Evolutionary conservation across 352 stramenopile genomes (phyloP).

Genomic region (Globisporangium irregulare): DNA sequence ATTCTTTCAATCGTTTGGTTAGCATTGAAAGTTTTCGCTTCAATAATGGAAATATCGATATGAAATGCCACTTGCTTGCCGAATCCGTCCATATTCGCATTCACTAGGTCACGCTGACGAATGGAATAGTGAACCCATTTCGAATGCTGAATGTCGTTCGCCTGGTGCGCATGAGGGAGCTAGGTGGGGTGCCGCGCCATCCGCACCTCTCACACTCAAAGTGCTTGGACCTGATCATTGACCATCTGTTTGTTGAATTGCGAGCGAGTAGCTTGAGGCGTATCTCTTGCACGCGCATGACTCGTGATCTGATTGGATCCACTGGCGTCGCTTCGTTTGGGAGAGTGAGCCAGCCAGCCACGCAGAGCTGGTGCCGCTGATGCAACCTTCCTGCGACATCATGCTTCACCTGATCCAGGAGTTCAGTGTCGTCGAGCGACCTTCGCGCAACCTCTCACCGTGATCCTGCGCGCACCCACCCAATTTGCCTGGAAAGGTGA

Average conservation of each 20-base stretch:
- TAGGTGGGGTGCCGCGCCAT: too few species aligned
- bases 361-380: background rate
- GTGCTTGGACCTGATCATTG: background rate
- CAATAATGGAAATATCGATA: background rate
- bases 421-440: slow-evolving; percentile 1
- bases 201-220: too few species aligned
- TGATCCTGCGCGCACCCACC: slow-evolving; percentile 1
- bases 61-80: background rate
- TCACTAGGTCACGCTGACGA: background rate
- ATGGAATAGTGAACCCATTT: background rate
- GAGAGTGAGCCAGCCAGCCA: too few species aligned
- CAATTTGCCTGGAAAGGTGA: slow-evolving; percentile 6
- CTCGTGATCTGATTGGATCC: background rate
- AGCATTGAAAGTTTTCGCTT: background rate
- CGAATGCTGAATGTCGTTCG: too few species aligned
- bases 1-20: background rate
- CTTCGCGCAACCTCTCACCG: background rate
- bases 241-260: too few species aligned
- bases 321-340: background rate
- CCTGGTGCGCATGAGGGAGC: too few species aligned
- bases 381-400: slow-evolving; percentile 3
- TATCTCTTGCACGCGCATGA: background rate
- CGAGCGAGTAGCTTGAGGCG: background rate
- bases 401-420: background rate
- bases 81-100: background rate